These are phyloP conservation scores for Arachis monticola DNA, from an alignment of 331 rosid genomes.

Conservation along the genomic window DNA sequence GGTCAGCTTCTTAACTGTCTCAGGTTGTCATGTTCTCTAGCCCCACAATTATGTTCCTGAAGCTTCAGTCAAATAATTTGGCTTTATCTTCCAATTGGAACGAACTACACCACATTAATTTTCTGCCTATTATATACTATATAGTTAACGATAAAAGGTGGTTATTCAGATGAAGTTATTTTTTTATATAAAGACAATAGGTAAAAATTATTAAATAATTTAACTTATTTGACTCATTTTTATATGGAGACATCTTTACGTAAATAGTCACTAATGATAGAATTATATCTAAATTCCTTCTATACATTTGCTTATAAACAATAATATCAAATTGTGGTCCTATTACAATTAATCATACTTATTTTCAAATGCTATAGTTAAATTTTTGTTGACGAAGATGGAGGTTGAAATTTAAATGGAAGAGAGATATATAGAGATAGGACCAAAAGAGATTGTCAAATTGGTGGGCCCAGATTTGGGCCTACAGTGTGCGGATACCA, in stretches of 20 bases:
- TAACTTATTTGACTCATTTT: too few relatives aligned
- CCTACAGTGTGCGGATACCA: background rate
- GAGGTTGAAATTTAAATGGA: background rate
- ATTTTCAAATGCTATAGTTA: too few relatives aligned
- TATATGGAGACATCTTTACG: too few relatives aligned
- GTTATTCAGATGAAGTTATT: too few relatives aligned
- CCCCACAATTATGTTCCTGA: background rate
- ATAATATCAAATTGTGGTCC: too few relatives aligned
- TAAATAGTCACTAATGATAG: too few relatives aligned
- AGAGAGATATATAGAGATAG: background rate
- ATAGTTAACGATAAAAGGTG: too few relatives aligned
- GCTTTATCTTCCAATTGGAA: conserved; percentile 17
- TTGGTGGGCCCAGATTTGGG: conserved; percentile 29
- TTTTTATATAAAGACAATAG: too few relatives aligned
- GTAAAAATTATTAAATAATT: background rate
- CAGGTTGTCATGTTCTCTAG: too few relatives aligned
- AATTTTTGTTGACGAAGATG: background rate
- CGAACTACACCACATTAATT: background rate
- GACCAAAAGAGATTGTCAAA: background rate
- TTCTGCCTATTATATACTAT: background rate
- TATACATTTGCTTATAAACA: too few relatives aligned
- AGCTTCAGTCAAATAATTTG: conserved; percentile 10
- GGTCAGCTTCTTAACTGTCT: background rate
- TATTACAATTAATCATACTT: too few relatives aligned
- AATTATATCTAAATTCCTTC: too few relatives aligned